Evolutionary conservation across 139 green algal species (phyloP).

Genomic region (Volvox africanus): DNA sequence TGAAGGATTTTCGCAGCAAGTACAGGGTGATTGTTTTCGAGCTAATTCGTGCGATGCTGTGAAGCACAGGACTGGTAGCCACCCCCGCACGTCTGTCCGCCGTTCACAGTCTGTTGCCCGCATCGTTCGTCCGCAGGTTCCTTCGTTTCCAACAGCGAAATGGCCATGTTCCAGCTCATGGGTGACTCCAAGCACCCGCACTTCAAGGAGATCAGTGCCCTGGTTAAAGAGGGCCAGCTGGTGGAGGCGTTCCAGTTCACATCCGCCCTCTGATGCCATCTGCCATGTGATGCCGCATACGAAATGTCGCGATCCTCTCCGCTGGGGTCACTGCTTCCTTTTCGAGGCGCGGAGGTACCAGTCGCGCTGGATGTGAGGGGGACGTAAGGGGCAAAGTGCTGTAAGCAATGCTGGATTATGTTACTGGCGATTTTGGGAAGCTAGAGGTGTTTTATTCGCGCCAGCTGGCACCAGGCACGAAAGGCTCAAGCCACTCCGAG

Average conservation of each 20-base stretch:
- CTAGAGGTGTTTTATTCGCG: too few relatives aligned
- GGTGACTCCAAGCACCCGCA: constrained; percentile 73
- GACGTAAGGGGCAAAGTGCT: too few relatives aligned
- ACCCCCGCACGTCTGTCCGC: neutral
- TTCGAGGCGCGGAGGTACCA: too few relatives aligned
- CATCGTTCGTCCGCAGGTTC: neutral
- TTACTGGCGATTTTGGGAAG: too few relatives aligned
- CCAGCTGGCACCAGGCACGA: too few relatives aligned
- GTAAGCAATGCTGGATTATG: too few relatives aligned
- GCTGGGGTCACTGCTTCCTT: neutral
- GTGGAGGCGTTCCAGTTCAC: constrained; percentile 19
- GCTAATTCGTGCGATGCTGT: neutral
- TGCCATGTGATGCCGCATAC: too few relatives aligned
- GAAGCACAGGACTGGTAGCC: neutral
- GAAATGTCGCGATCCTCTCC: too few relatives aligned
- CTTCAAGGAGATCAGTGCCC: constrained; percentile 80
- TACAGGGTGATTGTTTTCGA: neutral
- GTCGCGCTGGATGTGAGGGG: too few relatives aligned
- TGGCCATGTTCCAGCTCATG: constrained; percentile 82
- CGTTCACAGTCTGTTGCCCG: neutral
- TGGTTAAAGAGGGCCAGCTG: constrained; percentile 71
- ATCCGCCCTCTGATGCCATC: neutral
- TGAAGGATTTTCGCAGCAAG: neutral
- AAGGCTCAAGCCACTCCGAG: too few relatives aligned
- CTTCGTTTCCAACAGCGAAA: constrained; percentile 68